Base-by-base conservation (phyloP, 1,284 basidiomycete species). In the Takashimella koratensis region DNA sequence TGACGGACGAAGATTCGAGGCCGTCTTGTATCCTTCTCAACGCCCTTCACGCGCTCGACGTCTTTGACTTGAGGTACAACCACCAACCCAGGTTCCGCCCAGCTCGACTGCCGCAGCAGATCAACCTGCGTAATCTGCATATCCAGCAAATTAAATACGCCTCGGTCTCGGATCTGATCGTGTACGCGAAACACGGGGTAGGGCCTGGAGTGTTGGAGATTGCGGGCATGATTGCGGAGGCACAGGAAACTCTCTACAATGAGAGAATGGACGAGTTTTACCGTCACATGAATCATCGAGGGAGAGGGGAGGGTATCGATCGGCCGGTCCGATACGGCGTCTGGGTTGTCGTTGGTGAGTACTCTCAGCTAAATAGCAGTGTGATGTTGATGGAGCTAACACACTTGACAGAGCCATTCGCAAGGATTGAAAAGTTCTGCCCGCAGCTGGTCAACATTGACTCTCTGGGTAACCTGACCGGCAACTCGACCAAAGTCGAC, bases 81-180 rank as follows among this genome's bases (percentile, higher is more conserved):
- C 45, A 52, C 13, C 26, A 16, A n/a, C 51, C 63, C 13, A 55
- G 62, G 16, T 76, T 76, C 65, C 64, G 67, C 27, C 54, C 62
- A 6, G 65, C 71, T 1, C 63, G 65, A 42, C 58, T 76, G 24
- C 71, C 73, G 1, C 60, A 65, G 36, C 66, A 73, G 56, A 73
- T 76, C 57, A 76, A 75, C 54, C 53, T 76, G 30, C 62, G 75
- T 20, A 76, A 76, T 52, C 61, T 76, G 3, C 67, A 74, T 57
- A 75, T 68, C 65, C 80, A 74, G 69, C 76, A 79, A 78, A 82
- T 82, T 65, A 90, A 94, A 64, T 93, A 92, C 68, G 86, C 90
- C 0, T 88, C 88, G 2, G 80, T 96, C 40, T 91, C 88, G 46
- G 92, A 96, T 70, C 83, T 96, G 57, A 84, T 94, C 57, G 78